Evolutionary conservation across 2,329 filamentous ascomycete genomes (phyloP), one percentile per base, ranked within the genome.

Genomic region (Colletotrichum liriopes): DNA sequence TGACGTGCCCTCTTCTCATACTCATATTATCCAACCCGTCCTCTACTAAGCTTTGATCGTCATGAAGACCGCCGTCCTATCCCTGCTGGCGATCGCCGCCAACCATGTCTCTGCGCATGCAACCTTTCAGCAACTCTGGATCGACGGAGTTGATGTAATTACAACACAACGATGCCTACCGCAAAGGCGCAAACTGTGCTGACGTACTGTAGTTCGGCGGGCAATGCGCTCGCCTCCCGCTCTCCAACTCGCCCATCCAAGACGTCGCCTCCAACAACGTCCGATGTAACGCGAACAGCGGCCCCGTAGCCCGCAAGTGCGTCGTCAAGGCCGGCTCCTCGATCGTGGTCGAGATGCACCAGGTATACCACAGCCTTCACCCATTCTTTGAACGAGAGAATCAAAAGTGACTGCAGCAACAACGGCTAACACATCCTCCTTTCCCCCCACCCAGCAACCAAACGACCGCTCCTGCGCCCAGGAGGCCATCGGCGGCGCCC

Each of bases 401-500:
- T 1, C 35, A 9, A 37, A n/a, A 16, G 23, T 26, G 11, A 14
- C 20, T 4, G 2, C 6, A 37, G 18, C 43, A 23, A 8, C 26
- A 32, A 18, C 14, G 11, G 3, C 11, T 8, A 52, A 20, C 49
- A 32, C 29, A 32, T 32, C 29, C 49, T 6, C n/a, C n/a, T 26
- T 26, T 2, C 39, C 26, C 2, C 16, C 20, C 6, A 49, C 35
- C 20, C 26, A 84, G 79, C 83, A 85, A 77, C 79, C 79, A 29
- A 77, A 77, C 55, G 82, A 84, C 77, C 82, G 86, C 32, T 78
- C 78, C 47, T 88, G 86, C 76, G 72, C 73, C 54, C 84, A 80
- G 71, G 83, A 87, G 74, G 87, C 85, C 29, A 87, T 89, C 71
- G 87, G 87, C 18, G 86, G 87, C 41, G 83, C 83, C 54, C 87